Base-by-base conservation (phyloP, 2,329 filamentous ascomycete species). In the Xylariaceae sp. region DNA sequence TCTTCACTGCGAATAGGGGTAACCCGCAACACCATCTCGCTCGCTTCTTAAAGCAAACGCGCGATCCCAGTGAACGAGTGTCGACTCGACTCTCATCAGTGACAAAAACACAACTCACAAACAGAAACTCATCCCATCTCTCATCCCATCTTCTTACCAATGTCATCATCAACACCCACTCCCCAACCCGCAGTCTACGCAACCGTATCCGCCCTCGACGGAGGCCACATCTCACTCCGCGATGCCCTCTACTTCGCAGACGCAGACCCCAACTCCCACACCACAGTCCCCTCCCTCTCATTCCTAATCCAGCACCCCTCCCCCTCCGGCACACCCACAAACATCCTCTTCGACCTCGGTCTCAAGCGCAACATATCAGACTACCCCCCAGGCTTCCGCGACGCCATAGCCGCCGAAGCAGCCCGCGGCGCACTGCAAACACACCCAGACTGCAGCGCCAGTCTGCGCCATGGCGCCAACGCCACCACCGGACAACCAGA, bases 291-390 rank as follows among this genome's bases (percentile, higher is more conserved):
- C 1, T 82, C 79, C 0, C 71, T 84, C 2, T 76, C 76, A 0
- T 84, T 83, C 64, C 72, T 84, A 1, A 75, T 83, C 39, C 75
- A 73, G 30, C 81, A 83, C 62, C 73, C 74, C 1, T 71, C 75
- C 4, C 55, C 62, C 49, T 49, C 55, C 52, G 55, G 59, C n/a
- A 65, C 60, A 51, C 72, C 66, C 62, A 70, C 72, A 58, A 67
- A 71, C 39, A 54, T 82, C 6, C 69, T 84, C 62, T 84, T 83
- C 68, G 81, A 84, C 64, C 75, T 84, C 7, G 80, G 81, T 7
- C 70, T 82, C 17, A 78, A 80, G 55, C 74, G 77, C 50, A 73
- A 79, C 35, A 63, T 77, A 10, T 62, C 68, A 4, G 71, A 72
- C 48, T 84, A 83, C 65, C 71, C 76, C 5, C 62, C 70, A 10